These are phyloP conservation scores for Pascua guehoae DNA, from an alignment of 1,284 basidiomycete genomes.

Conservation along the genomic window DNA sequence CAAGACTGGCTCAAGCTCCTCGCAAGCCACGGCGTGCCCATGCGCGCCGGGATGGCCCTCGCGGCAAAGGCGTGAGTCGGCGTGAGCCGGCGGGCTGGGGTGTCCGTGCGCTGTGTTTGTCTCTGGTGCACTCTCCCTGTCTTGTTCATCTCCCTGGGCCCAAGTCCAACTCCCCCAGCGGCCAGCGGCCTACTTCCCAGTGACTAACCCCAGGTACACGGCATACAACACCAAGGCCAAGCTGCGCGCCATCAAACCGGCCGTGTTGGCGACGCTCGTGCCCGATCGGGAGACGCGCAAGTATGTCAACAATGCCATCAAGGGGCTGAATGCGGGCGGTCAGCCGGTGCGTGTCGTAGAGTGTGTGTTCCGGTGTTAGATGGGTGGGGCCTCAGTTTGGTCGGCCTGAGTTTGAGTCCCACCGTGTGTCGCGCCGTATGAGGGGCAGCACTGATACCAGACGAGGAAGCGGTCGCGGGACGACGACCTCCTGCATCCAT, in stretches of 20 bases:
- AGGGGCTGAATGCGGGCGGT: constrained; percentile 40
- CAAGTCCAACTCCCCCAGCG: no score
- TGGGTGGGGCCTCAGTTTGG: no score
- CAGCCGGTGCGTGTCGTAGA: no score
- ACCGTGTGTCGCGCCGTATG: no score
- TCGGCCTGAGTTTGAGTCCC: no score
- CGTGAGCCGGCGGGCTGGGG: no score
- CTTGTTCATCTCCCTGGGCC: background rate
- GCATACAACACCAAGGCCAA: constrained; percentile 62
- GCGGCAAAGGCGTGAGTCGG: constrained; percentile 74
- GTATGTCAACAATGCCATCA: constrained; percentile 60
- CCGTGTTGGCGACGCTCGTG: constrained; percentile 60
- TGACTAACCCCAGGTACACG: constrained; percentile 62
- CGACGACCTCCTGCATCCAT: constrained; percentile 8
- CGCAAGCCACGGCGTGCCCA: constrained; percentile 60
- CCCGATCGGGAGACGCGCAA: constrained; percentile 67
- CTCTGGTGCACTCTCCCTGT: background rate
- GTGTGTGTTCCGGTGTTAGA: no score
- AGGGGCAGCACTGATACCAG: background rate
- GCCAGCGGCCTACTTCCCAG: no score
- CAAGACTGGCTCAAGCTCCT: constrained; percentile 71
- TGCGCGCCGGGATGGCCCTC: constrained; percentile 69
- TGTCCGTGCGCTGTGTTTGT: no score
- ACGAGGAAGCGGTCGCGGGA: constrained; percentile 23
- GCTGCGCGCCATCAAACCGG: constrained; percentile 60